These are phyloP conservation scores for Paralagenidium karlingii DNA, from an alignment of 352 stramenopile species.

Conservation along the genomic window DNA sequence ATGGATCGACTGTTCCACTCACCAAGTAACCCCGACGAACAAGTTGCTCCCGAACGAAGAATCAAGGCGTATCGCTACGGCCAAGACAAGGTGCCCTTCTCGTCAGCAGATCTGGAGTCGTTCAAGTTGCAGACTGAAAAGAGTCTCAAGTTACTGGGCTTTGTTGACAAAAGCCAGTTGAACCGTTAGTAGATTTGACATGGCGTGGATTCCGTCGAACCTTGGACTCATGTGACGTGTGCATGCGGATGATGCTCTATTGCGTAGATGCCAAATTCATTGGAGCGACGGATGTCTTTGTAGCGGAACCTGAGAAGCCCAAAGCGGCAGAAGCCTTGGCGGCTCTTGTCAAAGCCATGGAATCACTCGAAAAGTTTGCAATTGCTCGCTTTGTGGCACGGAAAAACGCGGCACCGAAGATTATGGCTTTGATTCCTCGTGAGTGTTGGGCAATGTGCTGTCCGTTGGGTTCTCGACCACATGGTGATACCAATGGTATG, in stretches of 20 bases:
- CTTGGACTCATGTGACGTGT: neutral
- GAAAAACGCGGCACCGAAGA: slow-evolving; percentile 69
- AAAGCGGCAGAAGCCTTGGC: slow-evolving; percentile 44
- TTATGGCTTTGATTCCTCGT: slow-evolving; percentile 65
- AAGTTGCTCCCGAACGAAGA: slow-evolving; percentile 51
- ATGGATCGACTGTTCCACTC: slow-evolving; percentile 62
- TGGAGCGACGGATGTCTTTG: slow-evolving; percentile 46
- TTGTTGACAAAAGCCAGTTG: slow-evolving; percentile 39
- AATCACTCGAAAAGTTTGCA: slow-evolving; percentile 36
- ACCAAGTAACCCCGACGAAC: slow-evolving; percentile 51
- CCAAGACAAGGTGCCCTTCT: slow-evolving; percentile 68
- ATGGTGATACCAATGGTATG: too few species aligned
- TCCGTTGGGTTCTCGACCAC: neutral
- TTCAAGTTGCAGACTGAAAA: slow-evolving; percentile 78
- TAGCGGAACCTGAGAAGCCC: slow-evolving; percentile 59
- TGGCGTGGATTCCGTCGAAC: neutral
- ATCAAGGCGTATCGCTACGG: slow-evolving; percentile 77
- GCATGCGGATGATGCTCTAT: neutral
- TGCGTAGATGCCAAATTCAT: slow-evolving; percentile 61
- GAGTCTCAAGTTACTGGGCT: slow-evolving; percentile 58
- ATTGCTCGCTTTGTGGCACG: slow-evolving; percentile 64
- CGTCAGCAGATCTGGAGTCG: slow-evolving; percentile 59
- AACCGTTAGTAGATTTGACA: slow-evolving; percentile 11
- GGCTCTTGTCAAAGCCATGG: slow-evolving; percentile 56
- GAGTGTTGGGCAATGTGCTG: too few species aligned